A percentile compares a stretch with the other conserved stretches of the same genome.
Conservation (phyloP, 176 grass and related monocot genomes). For the Carex myosuroides region DNA sequence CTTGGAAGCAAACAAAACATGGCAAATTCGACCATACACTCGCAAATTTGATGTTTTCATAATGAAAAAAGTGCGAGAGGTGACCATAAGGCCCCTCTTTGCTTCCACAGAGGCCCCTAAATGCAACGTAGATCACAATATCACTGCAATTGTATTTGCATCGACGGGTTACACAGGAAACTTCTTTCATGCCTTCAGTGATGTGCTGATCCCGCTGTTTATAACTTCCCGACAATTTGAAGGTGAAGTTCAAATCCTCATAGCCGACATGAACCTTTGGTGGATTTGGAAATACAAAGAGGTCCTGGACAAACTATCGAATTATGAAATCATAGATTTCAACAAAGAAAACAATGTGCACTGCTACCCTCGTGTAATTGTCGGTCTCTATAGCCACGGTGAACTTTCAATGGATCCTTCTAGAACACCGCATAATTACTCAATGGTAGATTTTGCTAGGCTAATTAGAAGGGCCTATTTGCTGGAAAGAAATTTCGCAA, state of each 20-base stretch:
- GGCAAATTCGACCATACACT: conserved; percentile 65
- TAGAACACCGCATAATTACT: conserved; percentile 28
- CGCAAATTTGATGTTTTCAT: conserved; percentile 58
- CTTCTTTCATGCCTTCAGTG: conserved; percentile 68
- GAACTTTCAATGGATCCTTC: conserved; percentile 60
- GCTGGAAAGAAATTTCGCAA: conserved; percentile 22
- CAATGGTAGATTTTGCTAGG: conserved; percentile 49
- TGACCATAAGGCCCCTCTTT: conserved; percentile 27
- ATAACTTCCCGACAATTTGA: conserved; percentile 50
- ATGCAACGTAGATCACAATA: conserved; percentile 42
- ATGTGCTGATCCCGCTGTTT: conserved; percentile 73
- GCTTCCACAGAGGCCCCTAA: conserved; percentile 24
- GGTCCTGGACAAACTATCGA: conserved; percentile 42
- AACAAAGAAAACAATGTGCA: conserved; percentile 51
- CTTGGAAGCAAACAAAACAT: conserved; percentile 33
- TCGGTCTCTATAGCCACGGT: conserved; percentile 50
- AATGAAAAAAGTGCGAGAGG: conserved; percentile 48
- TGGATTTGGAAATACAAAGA: conserved; percentile 52
- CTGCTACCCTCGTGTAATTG: conserved; percentile 55
- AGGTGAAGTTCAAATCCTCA: conserved; percentile 52
- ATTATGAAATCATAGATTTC: conserved; percentile 53
- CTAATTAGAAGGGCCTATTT: conserved; percentile 53
- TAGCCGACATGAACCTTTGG: conserved; percentile 39
- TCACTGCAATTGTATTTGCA: conserved; percentile 51
- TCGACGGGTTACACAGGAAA: conserved; percentile 50